Conservation (phyloP, 2,329 filamentous ascomycete species). For the Calonectria henricotiae region DNA sequence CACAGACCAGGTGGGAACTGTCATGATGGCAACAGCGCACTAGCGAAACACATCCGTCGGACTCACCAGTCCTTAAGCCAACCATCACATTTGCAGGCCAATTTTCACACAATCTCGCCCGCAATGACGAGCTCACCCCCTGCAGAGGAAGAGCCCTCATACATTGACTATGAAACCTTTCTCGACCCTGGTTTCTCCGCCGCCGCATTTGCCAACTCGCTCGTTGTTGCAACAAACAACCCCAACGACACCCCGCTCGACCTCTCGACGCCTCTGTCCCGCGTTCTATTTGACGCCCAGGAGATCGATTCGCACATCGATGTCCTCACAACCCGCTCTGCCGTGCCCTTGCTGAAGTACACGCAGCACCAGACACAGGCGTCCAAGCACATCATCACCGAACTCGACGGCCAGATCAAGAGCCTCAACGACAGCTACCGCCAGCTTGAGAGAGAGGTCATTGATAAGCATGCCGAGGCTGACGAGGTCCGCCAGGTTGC, state of each 20-base stretch:
- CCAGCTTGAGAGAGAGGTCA: slow-evolving; percentile 88
- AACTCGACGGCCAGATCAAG: slow-evolving; percentile 85
- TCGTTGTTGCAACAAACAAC: slow-evolving; percentile 94
- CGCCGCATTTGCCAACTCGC: slow-evolving; percentile 86
- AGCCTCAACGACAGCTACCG: slow-evolving; percentile 88
- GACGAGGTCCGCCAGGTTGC: slow-evolving; percentile 86
- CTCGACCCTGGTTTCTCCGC: slow-evolving; percentile 87
- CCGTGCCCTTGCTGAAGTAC: slow-evolving; percentile 85
- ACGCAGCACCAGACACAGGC: slow-evolving; percentile 83
- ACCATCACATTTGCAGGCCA: slow-evolving; percentile 5
- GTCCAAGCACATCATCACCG: slow-evolving; percentile 80
- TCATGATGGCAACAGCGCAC: slow-evolving; percentile 29
- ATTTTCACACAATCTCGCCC: neutral
- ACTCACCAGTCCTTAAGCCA: slow-evolving; percentile 28
- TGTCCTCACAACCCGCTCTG: slow-evolving; percentile 86
- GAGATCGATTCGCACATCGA: slow-evolving; percentile 98
- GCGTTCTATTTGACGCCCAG: slow-evolving; percentile 95
- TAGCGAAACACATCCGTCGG: slow-evolving; percentile 31
- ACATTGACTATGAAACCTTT: slow-evolving; percentile 97
- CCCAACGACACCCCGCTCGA: slow-evolving; percentile 91
- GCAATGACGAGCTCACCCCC: slow-evolving; percentile 37
- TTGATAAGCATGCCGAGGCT: slow-evolving; percentile 87
- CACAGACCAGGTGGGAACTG: slow-evolving; percentile 29
- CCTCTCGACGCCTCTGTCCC: slow-evolving; percentile 92
- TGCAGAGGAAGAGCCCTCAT: slow-evolving; percentile 76